Percentiles rank a stretch among this genome's conserved stretches.
Conservation (phyloP, 345 rosid genomes). For the Psidium friedrichsthalianum region DNA sequence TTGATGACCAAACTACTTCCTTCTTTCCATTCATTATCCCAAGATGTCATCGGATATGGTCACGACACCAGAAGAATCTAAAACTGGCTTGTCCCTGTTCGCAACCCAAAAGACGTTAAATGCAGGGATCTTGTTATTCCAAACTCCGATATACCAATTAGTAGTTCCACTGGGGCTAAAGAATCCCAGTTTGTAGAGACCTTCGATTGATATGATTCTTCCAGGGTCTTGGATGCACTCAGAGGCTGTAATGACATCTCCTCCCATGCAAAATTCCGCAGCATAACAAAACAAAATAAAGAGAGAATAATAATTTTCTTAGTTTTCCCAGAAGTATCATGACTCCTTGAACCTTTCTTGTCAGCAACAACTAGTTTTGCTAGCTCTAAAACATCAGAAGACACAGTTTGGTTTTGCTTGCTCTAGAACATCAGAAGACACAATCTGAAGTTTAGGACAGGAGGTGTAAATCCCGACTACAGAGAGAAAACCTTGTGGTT, state of each 20-base stretch:
- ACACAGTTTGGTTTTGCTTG: too few relatives aligned
- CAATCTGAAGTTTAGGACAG: not conserved
- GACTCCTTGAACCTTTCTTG: not conserved
- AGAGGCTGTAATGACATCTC: conserved; percentile 19
- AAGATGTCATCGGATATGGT: conserved; percentile 28
- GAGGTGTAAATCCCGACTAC: not conserved
- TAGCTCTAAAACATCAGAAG: not conserved
- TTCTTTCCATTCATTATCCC: conserved; percentile 6
- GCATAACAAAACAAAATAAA: not conserved
- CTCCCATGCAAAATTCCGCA: conserved; percentile 3
- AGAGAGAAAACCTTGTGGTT: not conserved
- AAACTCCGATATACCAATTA: conserved; percentile 39
- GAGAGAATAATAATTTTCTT: not conserved
- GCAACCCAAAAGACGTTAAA: conserved; percentile 43
- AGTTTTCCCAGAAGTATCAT: not conserved
- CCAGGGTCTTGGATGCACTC: conserved; percentile 28
- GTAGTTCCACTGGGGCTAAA: conserved; percentile 38
- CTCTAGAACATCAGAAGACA: not conserved
- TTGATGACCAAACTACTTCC: conserved; percentile 41
- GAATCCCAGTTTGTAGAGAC: conserved; percentile 38
- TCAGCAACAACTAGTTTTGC: not conserved
- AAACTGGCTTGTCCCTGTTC: conserved; percentile 29
- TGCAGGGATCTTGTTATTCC: conserved; percentile 21
- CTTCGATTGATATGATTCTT: conserved; percentile 14
- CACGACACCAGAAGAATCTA: conserved; percentile 33